Conservation (phyloP, 495 filamentous ascomycete genomes). For the Penicillium soppii region DNA sequence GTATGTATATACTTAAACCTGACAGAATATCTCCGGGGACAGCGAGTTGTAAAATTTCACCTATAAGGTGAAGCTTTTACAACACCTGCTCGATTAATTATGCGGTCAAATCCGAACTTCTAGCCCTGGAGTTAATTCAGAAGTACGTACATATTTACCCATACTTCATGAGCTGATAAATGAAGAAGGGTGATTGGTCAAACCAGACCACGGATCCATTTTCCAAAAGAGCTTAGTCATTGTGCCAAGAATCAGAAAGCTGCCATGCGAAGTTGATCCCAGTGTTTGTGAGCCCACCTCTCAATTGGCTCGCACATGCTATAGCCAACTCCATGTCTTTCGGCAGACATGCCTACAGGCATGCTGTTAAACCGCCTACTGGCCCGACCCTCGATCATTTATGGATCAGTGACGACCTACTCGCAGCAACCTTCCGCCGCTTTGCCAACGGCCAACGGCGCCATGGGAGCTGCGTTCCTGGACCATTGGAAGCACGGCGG, state of each 20-base stretch:
- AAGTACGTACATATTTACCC: neutral
- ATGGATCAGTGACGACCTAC: slow-evolving; percentile 57
- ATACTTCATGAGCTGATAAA: slow-evolving; percentile 3
- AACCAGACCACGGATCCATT: too few species aligned
- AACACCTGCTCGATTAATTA: too few species aligned
- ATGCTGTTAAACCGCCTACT: slow-evolving; percentile 33
- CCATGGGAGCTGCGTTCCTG: slow-evolving; percentile 56
- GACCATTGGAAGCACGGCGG: slow-evolving; percentile 58
- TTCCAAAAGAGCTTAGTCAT: slow-evolving; percentile 5
- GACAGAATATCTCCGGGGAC: too few species aligned
- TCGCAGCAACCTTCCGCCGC: slow-evolving; percentile 48
- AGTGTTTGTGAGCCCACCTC: slow-evolving; percentile 1
- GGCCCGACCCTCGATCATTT: slow-evolving; percentile 35
- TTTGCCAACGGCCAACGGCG: slow-evolving; percentile 46
- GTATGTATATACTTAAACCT: too few species aligned
- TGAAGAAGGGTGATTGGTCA: neutral
- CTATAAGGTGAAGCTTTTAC: too few species aligned
- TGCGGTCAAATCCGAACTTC: too few species aligned
- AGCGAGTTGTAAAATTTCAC: too few species aligned
- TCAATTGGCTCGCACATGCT: slow-evolving; percentile 31
- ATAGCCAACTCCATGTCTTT: slow-evolving; percentile 38
- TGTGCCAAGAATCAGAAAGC: slow-evolving; percentile 9
- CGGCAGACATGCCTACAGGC: slow-evolving; percentile 45
- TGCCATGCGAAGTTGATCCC: slow-evolving; percentile 6
- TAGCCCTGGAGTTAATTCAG: too few species aligned